Percentiles rank a stretch among this genome's conserved stretches.
These are phyloP conservation scores for Eugenia klotzschiana DNA, from an alignment of 441 rosid species.

Conservation along the genomic window DNA sequence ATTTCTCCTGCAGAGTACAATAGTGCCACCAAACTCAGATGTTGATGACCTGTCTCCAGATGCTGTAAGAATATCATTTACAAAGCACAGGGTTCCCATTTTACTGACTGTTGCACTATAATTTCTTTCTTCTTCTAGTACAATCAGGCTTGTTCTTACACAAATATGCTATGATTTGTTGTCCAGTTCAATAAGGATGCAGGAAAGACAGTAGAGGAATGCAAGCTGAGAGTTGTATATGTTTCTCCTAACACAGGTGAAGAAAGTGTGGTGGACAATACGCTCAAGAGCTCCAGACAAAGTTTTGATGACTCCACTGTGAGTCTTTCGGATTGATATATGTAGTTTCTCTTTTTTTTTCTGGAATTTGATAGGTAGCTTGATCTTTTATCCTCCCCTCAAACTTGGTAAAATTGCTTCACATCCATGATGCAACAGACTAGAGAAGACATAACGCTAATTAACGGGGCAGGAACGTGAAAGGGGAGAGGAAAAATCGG, in stretches of 20 bases:
- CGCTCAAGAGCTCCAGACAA: slow-evolving; percentile 23
- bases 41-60: slow-evolving; percentile 81
- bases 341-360: not conserved
- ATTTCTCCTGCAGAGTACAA: slow-evolving; percentile 82
- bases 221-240: slow-evolving; percentile 81
- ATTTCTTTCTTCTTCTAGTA: not conserved
- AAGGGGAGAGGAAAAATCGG: not conserved
- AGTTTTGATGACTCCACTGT: slow-evolving; percentile 51
- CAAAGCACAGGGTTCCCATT: not conserved
- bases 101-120: not conserved
- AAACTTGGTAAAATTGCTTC: not conserved
- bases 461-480: not conserved
- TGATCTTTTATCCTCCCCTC: not conserved
- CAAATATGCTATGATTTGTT: not conserved
- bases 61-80: slow-evolving; percentile 37
- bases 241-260: slow-evolving; percentile 34
- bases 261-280: slow-evolving; percentile 44
- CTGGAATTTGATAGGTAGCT: not conserved
- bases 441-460: not conserved
- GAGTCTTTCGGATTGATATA: slow-evolving; percentile 17
- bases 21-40: slow-evolving; percentile 61
- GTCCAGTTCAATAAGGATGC: slow-evolving; percentile 36
- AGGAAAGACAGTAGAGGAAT: slow-evolving; percentile 60
- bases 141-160: not conserved
- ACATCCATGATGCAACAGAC: not conserved